Base-by-base conservation (phyloP, 371 early-diverging fungal genomes). In the Mortierella polycephala region DNA sequence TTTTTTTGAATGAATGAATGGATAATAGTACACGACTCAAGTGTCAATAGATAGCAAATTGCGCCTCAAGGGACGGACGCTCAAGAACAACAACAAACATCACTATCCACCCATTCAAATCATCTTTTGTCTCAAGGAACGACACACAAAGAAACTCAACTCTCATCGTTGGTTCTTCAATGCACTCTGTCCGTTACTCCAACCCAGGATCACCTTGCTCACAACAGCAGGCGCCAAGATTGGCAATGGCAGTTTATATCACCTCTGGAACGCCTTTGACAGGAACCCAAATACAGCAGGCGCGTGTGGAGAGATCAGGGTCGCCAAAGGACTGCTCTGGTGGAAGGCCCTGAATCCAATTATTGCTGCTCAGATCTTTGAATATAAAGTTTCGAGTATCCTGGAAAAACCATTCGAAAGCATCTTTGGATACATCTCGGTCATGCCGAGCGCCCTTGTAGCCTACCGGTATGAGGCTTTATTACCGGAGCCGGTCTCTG, bases 151-250 rank as follows among this genome's bases (percentile, higher is more conserved):
- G 51, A 93, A 96, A 84, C 94, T 97, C 85, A 97, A 97, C 84
- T 96, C 96, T n/a, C 98, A 97, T 69, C 92, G 96, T 21, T 97
- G 98, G 98, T 96, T 96, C 85, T 96, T 98, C 83, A 94, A 96
- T 71, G 96, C 96, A 1, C 90, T 98, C 62, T 90, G 96, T 42
- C 88, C 90, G 20, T 59, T 95, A 10, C 69, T 98, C 54, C 83
- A 90, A 40, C 98, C 98, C 11, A 90, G 92, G 62, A 90, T 96
- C n/a, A 93, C 94, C 69, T 85, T 97, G 62, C 85, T 97, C 39
- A 86, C 97, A 23, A 98, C 96, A 64, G 97, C 96, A 23, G 98
- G 98, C 8, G 96, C 98, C 18, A 92, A 94, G 70, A 96, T 97
- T 9, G 89, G 92, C 10, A 85, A 85, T 10, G 86, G 87, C 8